A percentile compares a stretch with the other conserved stretches of the same genome.
These are phyloP conservation scores for Saccharomycopsis selenospora DNA, from an alignment of 805 yeast species.

Conservation along the genomic window DNA sequence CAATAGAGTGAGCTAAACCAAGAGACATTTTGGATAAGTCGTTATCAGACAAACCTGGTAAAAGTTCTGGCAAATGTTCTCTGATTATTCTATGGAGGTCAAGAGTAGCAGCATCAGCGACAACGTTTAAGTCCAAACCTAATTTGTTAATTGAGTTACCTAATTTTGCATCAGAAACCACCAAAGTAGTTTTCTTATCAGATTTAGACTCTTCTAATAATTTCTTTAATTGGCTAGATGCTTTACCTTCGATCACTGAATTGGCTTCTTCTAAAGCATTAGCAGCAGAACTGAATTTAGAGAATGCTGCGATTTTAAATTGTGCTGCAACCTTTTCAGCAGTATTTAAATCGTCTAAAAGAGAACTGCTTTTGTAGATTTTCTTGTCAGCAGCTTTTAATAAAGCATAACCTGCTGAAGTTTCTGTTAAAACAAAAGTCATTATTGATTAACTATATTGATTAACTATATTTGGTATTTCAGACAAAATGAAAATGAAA, in stretches of 20 bases:
- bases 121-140: slow-evolving; percentile 79
- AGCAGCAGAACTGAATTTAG: slow-evolving; percentile 91
- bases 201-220: slow-evolving; percentile 68
- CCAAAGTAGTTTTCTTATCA: slow-evolving; percentile 77
- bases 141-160: slow-evolving; percentile 95
- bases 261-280: slow-evolving; percentile 94
- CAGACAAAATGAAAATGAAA: no score
- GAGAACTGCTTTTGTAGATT: slow-evolving; percentile 74
- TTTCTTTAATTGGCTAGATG: slow-evolving; percentile 72
- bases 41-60: slow-evolving; percentile 85
- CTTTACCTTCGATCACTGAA: slow-evolving; percentile 88
- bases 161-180: slow-evolving; percentile 91
- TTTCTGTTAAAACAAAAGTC: slow-evolving; percentile 92
- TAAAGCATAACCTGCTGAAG: slow-evolving; percentile 98
- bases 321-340: slow-evolving; percentile 82
- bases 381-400: slow-evolving; percentile 97
- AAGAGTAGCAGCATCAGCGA: slow-evolving; percentile 89
- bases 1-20: slow-evolving; percentile 97
- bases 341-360: slow-evolving; percentile 69
- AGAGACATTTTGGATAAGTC: slow-evolving; percentile 91
- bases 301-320: slow-evolving; percentile 91
- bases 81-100: slow-evolving; percentile 94
- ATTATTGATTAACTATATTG: slow-evolving; percentile 32
- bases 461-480: no score
- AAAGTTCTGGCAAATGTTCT: slow-evolving; percentile 85